phyloP scores from a whole-genome alignment of 1,139 yeast genomes.

The Maudiozyma humilis region DNA sequence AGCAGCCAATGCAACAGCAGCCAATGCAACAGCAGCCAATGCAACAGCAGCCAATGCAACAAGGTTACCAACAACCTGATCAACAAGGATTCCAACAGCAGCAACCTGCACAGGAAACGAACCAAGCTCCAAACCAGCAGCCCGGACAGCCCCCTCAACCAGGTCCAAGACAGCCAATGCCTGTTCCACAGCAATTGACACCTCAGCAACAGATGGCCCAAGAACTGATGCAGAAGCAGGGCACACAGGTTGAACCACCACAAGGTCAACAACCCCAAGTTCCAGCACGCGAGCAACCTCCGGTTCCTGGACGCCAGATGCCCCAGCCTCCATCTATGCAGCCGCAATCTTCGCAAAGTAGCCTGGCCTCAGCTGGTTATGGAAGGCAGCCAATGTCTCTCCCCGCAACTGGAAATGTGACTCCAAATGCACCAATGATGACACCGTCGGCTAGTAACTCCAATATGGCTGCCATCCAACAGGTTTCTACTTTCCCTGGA shows the following conservation, averaged over 20 bases:
- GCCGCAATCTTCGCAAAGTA: neutral
- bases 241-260: neutral
- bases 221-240: neutral
- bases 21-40: constrained; percentile 1
- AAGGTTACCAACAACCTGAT: neutral
- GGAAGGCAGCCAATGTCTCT: constrained; percentile 1
- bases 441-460: neutral
- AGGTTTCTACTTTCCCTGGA: neutral
- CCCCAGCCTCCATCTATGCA: neutral
- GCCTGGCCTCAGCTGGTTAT: neutral
- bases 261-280: neutral
- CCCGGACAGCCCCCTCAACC: constrained; percentile 4
- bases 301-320: neutral
- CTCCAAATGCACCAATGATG: neutral
- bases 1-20: constrained; percentile 2
- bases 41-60: constrained; percentile 3
- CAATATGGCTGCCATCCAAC: neutral
- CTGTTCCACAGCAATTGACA: neutral
- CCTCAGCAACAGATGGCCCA: neutral
- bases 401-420: neutral
- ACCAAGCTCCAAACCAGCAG: neutral
- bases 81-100: constrained; percentile 4
- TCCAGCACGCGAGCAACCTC: neutral
- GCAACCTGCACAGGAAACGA: constrained; percentile 1
- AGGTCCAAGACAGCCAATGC: constrained; percentile 2